Conservation (phyloP, 2,329 filamentous ascomycete genomes). For the Trichophyton benhamiae region DNA sequence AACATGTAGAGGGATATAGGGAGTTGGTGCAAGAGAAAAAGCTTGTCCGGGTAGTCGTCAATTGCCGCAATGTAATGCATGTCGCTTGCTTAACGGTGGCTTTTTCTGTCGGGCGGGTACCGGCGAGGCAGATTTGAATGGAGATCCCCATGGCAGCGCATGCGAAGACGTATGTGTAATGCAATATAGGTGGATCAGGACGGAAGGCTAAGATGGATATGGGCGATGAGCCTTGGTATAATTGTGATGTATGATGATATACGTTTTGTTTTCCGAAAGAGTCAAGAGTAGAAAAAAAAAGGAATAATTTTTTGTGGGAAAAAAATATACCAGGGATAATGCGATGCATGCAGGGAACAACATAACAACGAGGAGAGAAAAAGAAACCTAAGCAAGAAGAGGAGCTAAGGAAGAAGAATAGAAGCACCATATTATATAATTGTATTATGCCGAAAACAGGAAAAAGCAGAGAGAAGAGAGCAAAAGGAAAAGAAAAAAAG, state of each 20-base stretch:
- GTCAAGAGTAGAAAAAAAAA: neutral
- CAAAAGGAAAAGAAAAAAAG: neutral
- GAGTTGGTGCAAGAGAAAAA: neutral
- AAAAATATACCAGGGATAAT: neutral
- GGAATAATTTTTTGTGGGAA: neutral
- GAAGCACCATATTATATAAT: constrained; percentile 1
- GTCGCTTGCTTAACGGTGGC: neutral
- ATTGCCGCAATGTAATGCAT: neutral
- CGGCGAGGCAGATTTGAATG: constrained; percentile 1
- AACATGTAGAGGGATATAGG: neutral
- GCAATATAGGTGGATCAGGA: neutral
- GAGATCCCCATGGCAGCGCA: neutral
- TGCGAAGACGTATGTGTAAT: neutral
- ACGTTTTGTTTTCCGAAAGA: constrained; percentile 1
- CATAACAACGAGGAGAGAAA: neutral
- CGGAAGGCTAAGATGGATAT: neutral
- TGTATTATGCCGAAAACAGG: neutral
- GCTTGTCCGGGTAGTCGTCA: neutral
- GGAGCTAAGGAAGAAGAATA: neutral
- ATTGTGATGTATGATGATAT: neutral
- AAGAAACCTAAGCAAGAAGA: neutral
- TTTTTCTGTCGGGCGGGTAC: neutral
- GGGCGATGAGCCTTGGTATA: neutral
- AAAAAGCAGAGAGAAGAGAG: neutral
- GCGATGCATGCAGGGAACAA: neutral